Base-by-base conservation (phyloP, 352 stramenopile genomes). In the Detonula confervacea region DNA sequence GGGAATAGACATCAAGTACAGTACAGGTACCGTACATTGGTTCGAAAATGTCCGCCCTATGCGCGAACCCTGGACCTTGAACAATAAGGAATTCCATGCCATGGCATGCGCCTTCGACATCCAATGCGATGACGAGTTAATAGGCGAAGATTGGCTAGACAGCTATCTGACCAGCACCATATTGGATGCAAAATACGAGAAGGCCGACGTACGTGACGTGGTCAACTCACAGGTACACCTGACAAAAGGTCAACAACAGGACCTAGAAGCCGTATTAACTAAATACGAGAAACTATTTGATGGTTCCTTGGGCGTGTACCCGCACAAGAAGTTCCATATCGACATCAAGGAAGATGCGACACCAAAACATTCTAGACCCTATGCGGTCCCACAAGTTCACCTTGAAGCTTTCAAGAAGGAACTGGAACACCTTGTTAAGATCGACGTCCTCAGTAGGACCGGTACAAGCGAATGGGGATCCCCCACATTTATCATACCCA, bases 401-500 rank as follows among this genome's bases (percentile, higher is more conserved):
- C 14, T 47, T 6, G 20, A 64, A 35, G 33, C 66, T 0, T 77
- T 82, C 20, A 77, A 82, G 60, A 44, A 68, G 25, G 42, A 55
- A 24, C 35, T 72, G 4, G 63, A 54, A 24, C 33, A 72, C 18
- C 27, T 62, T 29, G 47, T 62, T 6, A 35, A 25, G 7, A 39
- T 65, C 39, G 67, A 62, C 29, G 67, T 86, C 1, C 25, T 86
- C 6, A 54, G 9, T 7, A 5, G 2, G 59, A 18, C 8, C 35
- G 44, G 59, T 18, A 30, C 11, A 24, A 68, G 9, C 16, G 46
- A 83, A 70, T 83, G 35, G 35, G 54, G 47, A 16, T 61, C 44
- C 18, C 14, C 47, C 14, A 62, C 37, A 3, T 83, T 86, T 27
- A 80, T 86, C 29, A 78, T 70, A 18, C 68, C 73, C 2, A 83